Evolutionary conservation across 495 filamentous ascomycete species (phyloP).

Genomic region (Talaromyces stipitatus): DNA sequence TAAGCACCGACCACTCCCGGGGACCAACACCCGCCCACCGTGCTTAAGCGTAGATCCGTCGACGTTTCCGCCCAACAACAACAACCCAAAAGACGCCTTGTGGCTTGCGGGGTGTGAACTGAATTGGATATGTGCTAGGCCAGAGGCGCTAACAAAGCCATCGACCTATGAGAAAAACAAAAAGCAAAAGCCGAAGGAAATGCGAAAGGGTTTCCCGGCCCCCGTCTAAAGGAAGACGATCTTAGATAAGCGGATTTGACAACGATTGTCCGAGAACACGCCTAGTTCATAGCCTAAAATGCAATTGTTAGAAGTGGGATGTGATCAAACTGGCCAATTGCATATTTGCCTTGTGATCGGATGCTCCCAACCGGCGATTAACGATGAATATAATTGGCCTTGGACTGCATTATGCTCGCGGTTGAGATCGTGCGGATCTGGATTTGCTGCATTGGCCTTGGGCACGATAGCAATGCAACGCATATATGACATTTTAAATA

Average conservation of each 20-base stretch:
- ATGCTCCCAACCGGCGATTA: slow-evolving; percentile 3
- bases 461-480: neutral
- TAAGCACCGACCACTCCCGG: neutral
- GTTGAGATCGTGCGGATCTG: slow-evolving; percentile 4
- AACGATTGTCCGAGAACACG: neutral
- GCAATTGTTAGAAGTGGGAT: neutral
- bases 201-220: neutral
- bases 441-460: neutral
- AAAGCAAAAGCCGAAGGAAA: neutral
- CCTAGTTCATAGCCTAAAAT: neutral
- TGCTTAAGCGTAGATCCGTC: neutral
- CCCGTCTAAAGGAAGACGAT: neutral
- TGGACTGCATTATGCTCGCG: neutral
- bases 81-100: neutral
- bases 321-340: neutral
- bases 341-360: neutral
- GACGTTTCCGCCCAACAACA: neutral
- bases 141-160: neutral
- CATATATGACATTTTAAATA: neutral
- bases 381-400: slow-evolving; percentile 1
- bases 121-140: neutral
- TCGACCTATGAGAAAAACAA: neutral
- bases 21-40: neutral
- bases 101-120: neutral
- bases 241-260: neutral